phyloP scores from a whole-genome alignment of 139 green algal species.

The Axilococcus clingmanii region DNA sequence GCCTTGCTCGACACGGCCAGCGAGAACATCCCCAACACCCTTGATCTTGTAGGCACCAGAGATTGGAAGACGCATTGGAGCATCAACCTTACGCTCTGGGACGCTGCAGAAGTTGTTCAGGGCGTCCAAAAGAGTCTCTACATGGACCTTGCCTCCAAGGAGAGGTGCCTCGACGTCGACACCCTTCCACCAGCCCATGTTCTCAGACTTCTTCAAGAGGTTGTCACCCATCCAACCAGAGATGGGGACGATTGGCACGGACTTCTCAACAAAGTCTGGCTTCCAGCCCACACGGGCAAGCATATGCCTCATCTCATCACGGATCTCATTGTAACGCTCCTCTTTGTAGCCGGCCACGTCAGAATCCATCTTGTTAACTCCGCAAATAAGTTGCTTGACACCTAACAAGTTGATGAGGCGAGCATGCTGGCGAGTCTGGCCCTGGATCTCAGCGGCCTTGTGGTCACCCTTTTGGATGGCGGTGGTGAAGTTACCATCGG shows the following conservation, averaged over 20 bases:
- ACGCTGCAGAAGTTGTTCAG: slow-evolving; percentile 74
- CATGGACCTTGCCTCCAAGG: slow-evolving; percentile 31
- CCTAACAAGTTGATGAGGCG: slow-evolving; percentile 95
- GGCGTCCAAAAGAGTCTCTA: slow-evolving; percentile 76
- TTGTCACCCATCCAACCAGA: slow-evolving; percentile 99
- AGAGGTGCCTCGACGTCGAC: slow-evolving; percentile 51
- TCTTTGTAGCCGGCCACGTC: slow-evolving; percentile 87
- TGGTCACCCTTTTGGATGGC: slow-evolving; percentile 97
- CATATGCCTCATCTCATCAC: slow-evolving; percentile 92
- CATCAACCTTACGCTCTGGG: slow-evolving; percentile 78
- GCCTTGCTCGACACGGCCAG: slow-evolving; percentile 95
- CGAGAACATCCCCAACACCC: slow-evolving; percentile 96
- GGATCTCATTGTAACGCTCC: slow-evolving; percentile 95
- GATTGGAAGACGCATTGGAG: slow-evolving; percentile 84
- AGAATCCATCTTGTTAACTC: slow-evolving; percentile 97
- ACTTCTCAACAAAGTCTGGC: slow-evolving; percentile 74
- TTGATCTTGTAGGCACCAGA: slow-evolving; percentile 98
- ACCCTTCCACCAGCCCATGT: slow-evolving; percentile 93
- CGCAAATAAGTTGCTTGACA: slow-evolving; percentile 95
- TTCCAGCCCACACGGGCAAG: slow-evolving; percentile 73
- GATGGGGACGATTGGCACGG: slow-evolving; percentile 94
- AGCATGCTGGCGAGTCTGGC: slow-evolving; percentile 98
- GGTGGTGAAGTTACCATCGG: slow-evolving; percentile 90
- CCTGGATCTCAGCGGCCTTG: slow-evolving; percentile 91
- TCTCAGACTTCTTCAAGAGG: slow-evolving; percentile 90